Conservation (phyloP, 2,329 filamentous ascomycete species). For the Alternaria triticina region DNA sequence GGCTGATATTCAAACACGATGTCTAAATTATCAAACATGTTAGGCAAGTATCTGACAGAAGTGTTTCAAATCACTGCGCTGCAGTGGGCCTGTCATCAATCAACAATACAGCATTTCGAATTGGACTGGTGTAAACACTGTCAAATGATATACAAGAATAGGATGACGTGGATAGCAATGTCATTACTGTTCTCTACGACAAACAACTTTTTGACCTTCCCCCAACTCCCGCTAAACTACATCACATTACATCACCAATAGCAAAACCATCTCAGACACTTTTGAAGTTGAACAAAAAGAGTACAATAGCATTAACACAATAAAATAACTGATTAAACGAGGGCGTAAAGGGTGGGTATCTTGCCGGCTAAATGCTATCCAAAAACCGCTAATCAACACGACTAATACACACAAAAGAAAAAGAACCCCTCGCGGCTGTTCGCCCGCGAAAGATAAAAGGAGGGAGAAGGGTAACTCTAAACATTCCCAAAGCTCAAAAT, state of each 20-base stretch:
- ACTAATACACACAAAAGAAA: constrained; percentile 10
- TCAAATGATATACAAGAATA: neutral
- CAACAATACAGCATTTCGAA: neutral
- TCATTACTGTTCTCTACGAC: neutral
- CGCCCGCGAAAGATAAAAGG: neutral
- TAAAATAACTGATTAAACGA: constrained; percentile 7
- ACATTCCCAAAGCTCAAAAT: constrained; percentile 1
- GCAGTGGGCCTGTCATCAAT: neutral
- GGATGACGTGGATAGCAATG: neutral
- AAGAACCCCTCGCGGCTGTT: neutral
- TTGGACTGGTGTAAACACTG: neutral
- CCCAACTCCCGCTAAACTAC: neutral
- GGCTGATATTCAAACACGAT: neutral
- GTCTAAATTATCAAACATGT: neutral
- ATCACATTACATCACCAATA: neutral
- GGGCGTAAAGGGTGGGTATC: constrained; percentile 17
- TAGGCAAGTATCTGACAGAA: neutral
- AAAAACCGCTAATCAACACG: constrained; percentile 13
- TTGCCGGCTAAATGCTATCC: constrained; percentile 19
- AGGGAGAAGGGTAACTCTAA: constrained; percentile 1
- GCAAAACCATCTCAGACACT: neutral
- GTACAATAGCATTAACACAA: neutral
- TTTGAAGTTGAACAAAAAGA: neutral
- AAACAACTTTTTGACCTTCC: neutral
- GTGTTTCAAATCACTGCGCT: neutral